Evolutionary conservation across 1,284 basidiomycete species (phyloP).

Genomic region (Trichosporon sp.): DNA sequence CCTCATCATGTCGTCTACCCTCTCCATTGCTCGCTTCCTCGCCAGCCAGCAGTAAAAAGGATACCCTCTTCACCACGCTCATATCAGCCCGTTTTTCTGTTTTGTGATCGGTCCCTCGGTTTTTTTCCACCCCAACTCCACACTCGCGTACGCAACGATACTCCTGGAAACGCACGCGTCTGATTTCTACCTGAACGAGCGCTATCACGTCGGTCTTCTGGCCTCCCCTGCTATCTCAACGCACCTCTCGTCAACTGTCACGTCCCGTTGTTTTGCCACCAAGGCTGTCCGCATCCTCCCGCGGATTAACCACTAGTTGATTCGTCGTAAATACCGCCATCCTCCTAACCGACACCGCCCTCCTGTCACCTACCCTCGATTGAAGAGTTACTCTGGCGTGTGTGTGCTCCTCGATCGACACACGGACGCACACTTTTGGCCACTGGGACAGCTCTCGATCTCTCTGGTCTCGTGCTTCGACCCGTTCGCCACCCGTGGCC

Average conservation of each 20-base stretch:
- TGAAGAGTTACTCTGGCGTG: background rate
- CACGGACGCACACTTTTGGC: background rate
- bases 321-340: background rate
- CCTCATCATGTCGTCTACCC: background rate
- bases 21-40: background rate
- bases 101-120: background rate
- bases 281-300: background rate
- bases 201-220: background rate
- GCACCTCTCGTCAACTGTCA: background rate
- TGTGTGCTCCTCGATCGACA: background rate
- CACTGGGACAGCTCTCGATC: background rate
- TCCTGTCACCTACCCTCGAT: background rate
- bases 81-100: background rate
- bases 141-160: background rate
- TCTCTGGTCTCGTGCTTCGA: background rate
- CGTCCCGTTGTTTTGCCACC: background rate
- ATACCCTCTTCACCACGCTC: background rate
- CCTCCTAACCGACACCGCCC: background rate
- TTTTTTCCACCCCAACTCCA: background rate
- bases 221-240: background rate
- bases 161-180: background rate
- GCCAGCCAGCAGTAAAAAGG: conserved; percentile 5
- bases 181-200: background rate
- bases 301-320: background rate
- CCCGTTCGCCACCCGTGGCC: background rate